Evolutionary conservation across 306 rosid genomes (phyloP).

Genomic region (Biancaea sappan): DNA sequence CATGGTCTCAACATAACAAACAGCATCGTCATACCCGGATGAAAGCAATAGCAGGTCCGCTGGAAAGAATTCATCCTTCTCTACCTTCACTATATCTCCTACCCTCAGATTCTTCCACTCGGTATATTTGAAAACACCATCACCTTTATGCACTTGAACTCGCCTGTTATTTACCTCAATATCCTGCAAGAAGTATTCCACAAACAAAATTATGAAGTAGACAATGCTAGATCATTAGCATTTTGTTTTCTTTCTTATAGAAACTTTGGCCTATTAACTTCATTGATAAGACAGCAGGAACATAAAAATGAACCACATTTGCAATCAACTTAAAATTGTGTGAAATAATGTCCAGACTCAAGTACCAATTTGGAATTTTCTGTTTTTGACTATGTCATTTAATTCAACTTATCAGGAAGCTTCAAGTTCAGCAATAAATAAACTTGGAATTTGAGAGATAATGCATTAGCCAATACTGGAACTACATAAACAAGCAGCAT

Average conservation of each 20-base stretch:
- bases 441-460: background rate
- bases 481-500: background rate
- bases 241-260: background rate
- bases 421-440: background rate
- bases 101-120: slow-evolving; percentile 68
- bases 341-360: background rate
- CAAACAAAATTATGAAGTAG: background rate
- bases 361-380: background rate
- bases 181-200: slow-evolving; percentile 48
- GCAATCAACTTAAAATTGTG: background rate
- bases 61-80: slow-evolving; percentile 47
- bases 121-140: slow-evolving; percentile 48
- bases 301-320: background rate
- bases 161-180: slow-evolving; percentile 60
- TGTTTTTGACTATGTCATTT: background rate
- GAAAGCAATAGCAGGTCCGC: slow-evolving; percentile 71
- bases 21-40: slow-evolving; percentile 65
- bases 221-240: background rate
- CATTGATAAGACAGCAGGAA: background rate
- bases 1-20: slow-evolving; percentile 31
- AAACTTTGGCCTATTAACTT: background rate
- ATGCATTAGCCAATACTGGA: background rate
- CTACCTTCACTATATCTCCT: slow-evolving; percentile 64
- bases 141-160: slow-evolving; percentile 49
- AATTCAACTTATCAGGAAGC: background rate